Evolutionary conservation across 495 filamentous ascomycete species (phyloP), one percentile per base, ranked within the genome.

Genomic region (Peziza echinospora): DNA sequence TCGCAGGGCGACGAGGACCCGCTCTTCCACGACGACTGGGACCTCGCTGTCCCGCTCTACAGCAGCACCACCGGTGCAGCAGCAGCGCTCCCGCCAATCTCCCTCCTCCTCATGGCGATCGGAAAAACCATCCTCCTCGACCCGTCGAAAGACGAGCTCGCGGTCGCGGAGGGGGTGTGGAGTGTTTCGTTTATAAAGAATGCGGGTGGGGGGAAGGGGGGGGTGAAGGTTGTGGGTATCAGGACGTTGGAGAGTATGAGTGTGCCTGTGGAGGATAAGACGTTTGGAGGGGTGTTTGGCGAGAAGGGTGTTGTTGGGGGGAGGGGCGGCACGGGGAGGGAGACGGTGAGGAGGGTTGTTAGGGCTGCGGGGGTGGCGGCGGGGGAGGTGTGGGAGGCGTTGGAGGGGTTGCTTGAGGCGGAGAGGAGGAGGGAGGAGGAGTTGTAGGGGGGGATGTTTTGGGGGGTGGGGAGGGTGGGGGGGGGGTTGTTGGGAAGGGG

Each of bases 21-120:
- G 1, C 76, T 93, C 55, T 96, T 99, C 67, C 79, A 93, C 67
- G 91, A 99, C 65, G 89, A 99, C 63, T 99, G 91, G 91, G 80
- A 76, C 26, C 80, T 76, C 26, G 73, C 84, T 2, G 62, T 73
- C 30, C 73, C 76, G 44, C 67, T 99, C 19, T 99, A 86, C 65
- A n/a, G n/a, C n/a, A n/a, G n/a, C n/a, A 74, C 80, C 1, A 66
- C 71, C 28, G 47, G 59, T 39, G 50, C 49, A 24, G 43, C 47
- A 28, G 47, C 50, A 43, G 23, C 52, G 48, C 24, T 58, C 56
- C 39, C 91, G 17, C 86, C 89, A 1, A 69, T 97, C 47, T 93
- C 84, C 3, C 67, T 96, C 5, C 76, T 97, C 6, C 84, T 94
- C 13, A 79, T 92, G 61, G 72, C 76, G 11, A 82, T 93, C 0